These are phyloP conservation scores for Colletotrichum sojae DNA, from an alignment of 2,329 filamentous ascomycete genomes.

Conservation along the genomic window DNA sequence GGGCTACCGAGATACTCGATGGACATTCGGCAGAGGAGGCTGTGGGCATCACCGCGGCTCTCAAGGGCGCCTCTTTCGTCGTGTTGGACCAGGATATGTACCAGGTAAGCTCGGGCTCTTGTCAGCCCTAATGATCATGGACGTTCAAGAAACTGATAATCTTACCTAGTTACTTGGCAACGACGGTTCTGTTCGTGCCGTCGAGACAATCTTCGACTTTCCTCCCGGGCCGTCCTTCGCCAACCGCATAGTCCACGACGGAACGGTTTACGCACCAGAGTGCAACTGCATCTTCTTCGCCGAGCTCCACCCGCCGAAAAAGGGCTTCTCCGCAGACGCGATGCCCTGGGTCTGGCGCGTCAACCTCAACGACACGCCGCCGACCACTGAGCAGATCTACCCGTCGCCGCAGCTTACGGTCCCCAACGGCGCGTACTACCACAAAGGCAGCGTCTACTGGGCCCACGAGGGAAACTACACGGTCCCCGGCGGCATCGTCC, in stretches of 20 bases:
- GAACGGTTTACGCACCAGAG: conserved; percentile 40
- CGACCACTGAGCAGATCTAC: conserved; percentile 40
- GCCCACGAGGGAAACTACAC: conserved; percentile 41
- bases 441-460: conserved; percentile 41
- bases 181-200: not conserved
- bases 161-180: too few species aligned
- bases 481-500: conserved; percentile 33
- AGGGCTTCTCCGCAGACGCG: conserved; percentile 36
- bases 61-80: not conserved
- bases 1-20: conserved; percentile 34
- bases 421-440: conserved; percentile 41
- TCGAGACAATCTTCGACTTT: conserved; percentile 12
- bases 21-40: conserved; percentile 10
- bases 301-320: conserved; percentile 38
- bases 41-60: not conserved
- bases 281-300: conserved; percentile 42
- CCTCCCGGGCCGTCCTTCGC: conserved; percentile 21
- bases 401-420: conserved; percentile 40
- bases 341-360: conserved; percentile 41
- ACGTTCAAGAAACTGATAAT: not conserved
- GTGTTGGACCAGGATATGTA: conserved; percentile 5
- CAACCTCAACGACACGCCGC: conserved; percentile 25
- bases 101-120: too few species aligned
- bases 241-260: conserved; percentile 38
- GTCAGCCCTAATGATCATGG: too few species aligned